Conservation (phyloP, 1,284 basidiomycete species). For the Singerocomus inundabilis region DNA sequence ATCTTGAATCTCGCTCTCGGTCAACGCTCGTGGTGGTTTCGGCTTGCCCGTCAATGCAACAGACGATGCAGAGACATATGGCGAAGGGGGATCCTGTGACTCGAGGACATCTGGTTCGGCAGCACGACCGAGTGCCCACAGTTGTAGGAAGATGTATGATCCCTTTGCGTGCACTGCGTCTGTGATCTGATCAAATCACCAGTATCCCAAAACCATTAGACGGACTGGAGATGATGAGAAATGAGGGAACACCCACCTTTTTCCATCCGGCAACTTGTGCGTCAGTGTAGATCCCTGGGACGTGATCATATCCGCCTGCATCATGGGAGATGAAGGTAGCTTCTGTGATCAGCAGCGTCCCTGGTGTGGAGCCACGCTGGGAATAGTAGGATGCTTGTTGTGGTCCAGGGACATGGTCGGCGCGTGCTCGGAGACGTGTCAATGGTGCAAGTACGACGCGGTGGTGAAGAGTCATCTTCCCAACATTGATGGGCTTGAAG, state of each 20-base stretch:
- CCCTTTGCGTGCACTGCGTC: constrained; percentile 44
- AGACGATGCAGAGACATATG: constrained; percentile 42
- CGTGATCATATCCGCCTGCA: constrained; percentile 22
- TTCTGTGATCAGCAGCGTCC: constrained; percentile 35
- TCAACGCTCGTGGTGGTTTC: constrained; percentile 28
- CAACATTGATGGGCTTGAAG: constrained; percentile 36
- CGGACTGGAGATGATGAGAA: background rate
- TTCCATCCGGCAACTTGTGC: constrained; percentile 27
- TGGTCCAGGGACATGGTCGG: constrained; percentile 19
- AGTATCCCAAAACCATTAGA: background rate
- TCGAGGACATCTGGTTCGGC: constrained; percentile 30
- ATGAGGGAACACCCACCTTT: constrained; percentile 5
- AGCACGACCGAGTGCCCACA: constrained; percentile 43
- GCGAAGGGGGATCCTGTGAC: constrained; percentile 23
- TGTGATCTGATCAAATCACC: constrained; percentile 24
- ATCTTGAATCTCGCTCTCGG: constrained; percentile 31
- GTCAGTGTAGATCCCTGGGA: constrained; percentile 28
- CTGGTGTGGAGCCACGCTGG: constrained; percentile 29
- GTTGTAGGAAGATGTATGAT: constrained; percentile 40
- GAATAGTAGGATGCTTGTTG: constrained; percentile 31
- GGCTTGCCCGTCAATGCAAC: constrained; percentile 33
- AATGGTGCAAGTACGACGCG: constrained; percentile 36
- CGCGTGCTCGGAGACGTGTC: constrained; percentile 33
- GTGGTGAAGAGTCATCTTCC: constrained; percentile 31
- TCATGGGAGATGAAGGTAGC: constrained; percentile 33